Evolutionary conservation across 108 stramenopile genomes (phyloP).

Genomic region (Skeletonema potamos): DNA sequence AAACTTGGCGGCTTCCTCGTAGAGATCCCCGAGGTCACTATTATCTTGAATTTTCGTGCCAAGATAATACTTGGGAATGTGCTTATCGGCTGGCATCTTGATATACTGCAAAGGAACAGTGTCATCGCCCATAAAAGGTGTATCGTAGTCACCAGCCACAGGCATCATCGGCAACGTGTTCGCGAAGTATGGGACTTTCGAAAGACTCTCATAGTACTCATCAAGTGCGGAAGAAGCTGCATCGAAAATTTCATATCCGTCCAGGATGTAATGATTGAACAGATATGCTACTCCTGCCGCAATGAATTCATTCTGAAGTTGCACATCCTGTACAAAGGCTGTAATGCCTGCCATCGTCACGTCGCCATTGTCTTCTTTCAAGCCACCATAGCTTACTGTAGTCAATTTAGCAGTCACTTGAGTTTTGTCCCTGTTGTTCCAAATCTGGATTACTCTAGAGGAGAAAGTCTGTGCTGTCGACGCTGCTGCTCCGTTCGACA

Average conservation of each 20-base stretch:
- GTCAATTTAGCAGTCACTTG: background rate
- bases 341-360: background rate
- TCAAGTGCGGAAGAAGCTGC: background rate
- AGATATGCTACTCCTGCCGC: too few species aligned
- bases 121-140: background rate
- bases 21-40: background rate
- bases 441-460: background rate
- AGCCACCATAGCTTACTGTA: background rate
- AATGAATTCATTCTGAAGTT: too few species aligned
- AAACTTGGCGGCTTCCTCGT: background rate
- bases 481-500: too few species aligned
- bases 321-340: too few species aligned
- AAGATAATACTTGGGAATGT: background rate
- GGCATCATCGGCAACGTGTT: background rate
- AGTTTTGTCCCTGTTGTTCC: background rate
- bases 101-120: background rate
- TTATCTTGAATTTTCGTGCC: background rate
- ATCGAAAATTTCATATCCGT: background rate
- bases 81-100: background rate
- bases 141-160: background rate
- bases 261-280: background rate
- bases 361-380: background rate
- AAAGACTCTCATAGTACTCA: background rate
- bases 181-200: background rate
- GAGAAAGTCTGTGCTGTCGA: too few species aligned